Conservation (phyloP, 768 basidiomycete genomes). For the Tulasnella sp. region DNA sequence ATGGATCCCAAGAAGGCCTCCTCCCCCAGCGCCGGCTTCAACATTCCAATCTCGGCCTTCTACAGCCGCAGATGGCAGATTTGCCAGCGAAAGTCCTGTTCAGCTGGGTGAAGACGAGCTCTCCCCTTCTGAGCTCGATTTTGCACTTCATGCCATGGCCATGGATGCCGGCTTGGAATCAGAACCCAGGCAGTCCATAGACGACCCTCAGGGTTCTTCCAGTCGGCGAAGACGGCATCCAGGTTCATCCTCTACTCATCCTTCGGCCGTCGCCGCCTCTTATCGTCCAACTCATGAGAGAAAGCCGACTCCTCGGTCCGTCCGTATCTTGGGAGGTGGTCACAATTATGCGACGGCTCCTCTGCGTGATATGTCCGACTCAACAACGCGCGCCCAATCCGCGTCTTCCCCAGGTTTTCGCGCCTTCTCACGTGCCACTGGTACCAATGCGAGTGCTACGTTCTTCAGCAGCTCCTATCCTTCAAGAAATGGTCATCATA, state of each 20-base stretch:
- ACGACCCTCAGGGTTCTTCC: background rate
- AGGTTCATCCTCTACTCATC: background rate
- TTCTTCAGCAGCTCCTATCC: background rate
- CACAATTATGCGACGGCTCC: constrained; percentile 16
- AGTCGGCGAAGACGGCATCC: background rate
- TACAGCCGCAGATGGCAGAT: constrained; percentile 13
- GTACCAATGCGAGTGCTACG: constrained; percentile 31
- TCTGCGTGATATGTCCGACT: constrained; percentile 18
- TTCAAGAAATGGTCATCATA: background rate
- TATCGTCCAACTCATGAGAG: constrained; percentile 36
- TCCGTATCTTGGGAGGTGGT: constrained; percentile 52
- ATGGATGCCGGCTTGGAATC: background rate
- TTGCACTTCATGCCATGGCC: background rate
- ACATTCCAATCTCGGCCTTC: constrained; percentile 26
- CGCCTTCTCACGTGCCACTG: background rate
- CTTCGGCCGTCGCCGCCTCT: constrained; percentile 30
- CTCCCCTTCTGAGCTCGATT: background rate
- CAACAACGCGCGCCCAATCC: constrained; percentile 29
- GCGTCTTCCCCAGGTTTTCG: constrained; percentile 5
- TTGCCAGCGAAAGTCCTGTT: background rate
- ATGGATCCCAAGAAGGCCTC: constrained; percentile 71
- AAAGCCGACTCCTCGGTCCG: constrained; percentile 65
- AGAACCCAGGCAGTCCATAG: background rate
- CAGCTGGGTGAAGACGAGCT: constrained; percentile 1
- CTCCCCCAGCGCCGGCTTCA: constrained; percentile 59